A percentile compares a stretch with the other conserved stretches of the same genome.
phyloP scores from a whole-genome alignment of 2,329 filamentous ascomycete species.

The Penicillium sp. region DNA sequence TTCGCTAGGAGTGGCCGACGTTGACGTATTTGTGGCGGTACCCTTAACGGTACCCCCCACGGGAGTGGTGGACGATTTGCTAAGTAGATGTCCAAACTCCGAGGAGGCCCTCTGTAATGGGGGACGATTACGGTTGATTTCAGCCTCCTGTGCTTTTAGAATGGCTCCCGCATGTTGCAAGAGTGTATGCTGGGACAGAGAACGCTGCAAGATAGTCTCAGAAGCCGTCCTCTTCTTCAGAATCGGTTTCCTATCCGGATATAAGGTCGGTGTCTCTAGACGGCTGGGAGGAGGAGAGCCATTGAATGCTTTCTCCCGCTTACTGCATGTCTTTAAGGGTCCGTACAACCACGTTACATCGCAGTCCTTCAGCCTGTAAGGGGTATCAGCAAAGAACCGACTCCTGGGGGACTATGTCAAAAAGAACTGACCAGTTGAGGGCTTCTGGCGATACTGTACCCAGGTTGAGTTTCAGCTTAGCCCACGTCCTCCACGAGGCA shows the following conservation, averaged over 20 bases:
- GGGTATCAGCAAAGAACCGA: too few relatives aligned
- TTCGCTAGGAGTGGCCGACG: conserved; percentile 49
- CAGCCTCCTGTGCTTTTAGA: conserved; percentile 69
- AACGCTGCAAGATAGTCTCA: conserved; percentile 84
- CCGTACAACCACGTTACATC: conserved; percentile 98
- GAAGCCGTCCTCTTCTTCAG: conserved; percentile 95
- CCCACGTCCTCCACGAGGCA: conserved; percentile 94
- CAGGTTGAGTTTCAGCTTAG: conserved; percentile 78
- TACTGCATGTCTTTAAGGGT: conserved; percentile 67
- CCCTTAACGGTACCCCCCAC: too few relatives aligned
- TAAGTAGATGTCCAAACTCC: too few relatives aligned
- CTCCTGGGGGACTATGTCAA: too few relatives aligned
- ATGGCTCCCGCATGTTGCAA: conserved; percentile 81
- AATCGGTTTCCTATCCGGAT: conserved; percentile 75
- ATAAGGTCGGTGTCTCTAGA: conserved; percentile 56
- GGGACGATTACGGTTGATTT: conserved; percentile 45
- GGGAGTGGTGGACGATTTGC: conserved; percentile 64
- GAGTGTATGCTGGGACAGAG: conserved; percentile 76
- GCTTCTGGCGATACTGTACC: conserved; percentile 83
- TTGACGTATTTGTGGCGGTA: too few relatives aligned
- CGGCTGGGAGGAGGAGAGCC: conserved; percentile 47
- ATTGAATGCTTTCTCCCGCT: too few relatives aligned
- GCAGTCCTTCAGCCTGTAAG: conserved; percentile 92
- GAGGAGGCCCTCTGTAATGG: conserved; percentile 54
- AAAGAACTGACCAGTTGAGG: conserved; percentile 71